phyloP scores from a whole-genome alignment of 495 filamentous ascomycete species.

The Sphaerosporella brunnea region DNA sequence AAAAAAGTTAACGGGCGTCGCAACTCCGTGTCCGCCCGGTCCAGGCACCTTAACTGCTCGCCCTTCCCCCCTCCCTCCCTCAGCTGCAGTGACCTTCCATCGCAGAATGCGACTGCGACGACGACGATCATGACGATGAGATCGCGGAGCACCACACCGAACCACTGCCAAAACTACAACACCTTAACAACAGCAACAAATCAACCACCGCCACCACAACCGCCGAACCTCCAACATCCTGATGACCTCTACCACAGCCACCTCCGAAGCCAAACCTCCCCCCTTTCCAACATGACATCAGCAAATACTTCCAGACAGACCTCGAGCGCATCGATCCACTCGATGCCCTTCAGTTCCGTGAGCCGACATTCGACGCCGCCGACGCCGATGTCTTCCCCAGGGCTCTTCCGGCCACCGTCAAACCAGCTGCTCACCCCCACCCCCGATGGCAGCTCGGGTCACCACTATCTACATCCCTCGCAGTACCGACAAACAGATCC shows the following conservation, averaged over 20 bases:
- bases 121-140: slow-evolving; percentile 4
- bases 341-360: slow-evolving; percentile 9
- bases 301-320: slow-evolving; percentile 21
- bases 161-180: background rate
- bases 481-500: slow-evolving; percentile 17
- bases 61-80: background rate
- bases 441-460: slow-evolving; percentile 6
- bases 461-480: slow-evolving; percentile 19
- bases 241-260: background rate
- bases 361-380: slow-evolving; percentile 23
- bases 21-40: background rate
- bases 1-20: too few relatives aligned
- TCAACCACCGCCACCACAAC: too few relatives aligned
- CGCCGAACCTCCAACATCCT: background rate
- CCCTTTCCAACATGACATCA: slow-evolving; percentile 20
- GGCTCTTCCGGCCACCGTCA: slow-evolving; percentile 22
- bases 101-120: slow-evolving; percentile 9
- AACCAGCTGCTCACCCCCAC: slow-evolving; percentile 10
- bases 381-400: slow-evolving; percentile 22
- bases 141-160: slow-evolving; percentile 5
- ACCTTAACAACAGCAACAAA: too few relatives aligned
- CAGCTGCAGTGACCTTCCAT: background rate
- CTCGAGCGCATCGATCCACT: slow-evolving; percentile 23
- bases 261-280: background rate
- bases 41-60: background rate